Evolutionary conservation across 805 yeast genomes (phyloP).

Genomic region (Saturnispora hagleri): DNA sequence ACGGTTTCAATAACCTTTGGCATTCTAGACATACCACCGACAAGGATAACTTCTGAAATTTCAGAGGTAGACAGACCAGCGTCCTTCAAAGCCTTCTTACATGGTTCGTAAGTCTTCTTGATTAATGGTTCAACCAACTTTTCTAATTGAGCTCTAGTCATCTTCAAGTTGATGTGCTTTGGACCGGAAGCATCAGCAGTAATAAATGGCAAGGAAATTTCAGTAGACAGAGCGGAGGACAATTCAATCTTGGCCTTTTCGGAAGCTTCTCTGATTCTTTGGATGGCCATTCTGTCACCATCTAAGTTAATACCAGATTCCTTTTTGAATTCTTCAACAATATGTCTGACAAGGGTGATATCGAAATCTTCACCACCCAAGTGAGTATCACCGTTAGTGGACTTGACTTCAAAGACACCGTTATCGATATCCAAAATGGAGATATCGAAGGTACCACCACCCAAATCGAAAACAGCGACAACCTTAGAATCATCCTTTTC

Average conservation of each 20-base stretch:
- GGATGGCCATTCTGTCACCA: slow-evolving; percentile 49
- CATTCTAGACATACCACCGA: slow-evolving; percentile 91
- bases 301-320: slow-evolving; percentile 48
- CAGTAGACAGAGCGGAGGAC: slow-evolving; percentile 53
- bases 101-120: slow-evolving; percentile 61
- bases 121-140: slow-evolving; percentile 56
- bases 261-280: slow-evolving; percentile 71
- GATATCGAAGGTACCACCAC: slow-evolving; percentile 98
- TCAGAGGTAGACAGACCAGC: slow-evolving; percentile 59
- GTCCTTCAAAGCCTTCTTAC: slow-evolving; percentile 64
- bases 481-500: slow-evolving; percentile 51
- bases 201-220: slow-evolving; percentile 63
- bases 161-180: slow-evolving; percentile 34
- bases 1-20: slow-evolving; percentile 66
- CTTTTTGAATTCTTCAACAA: slow-evolving; percentile 47
- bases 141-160: slow-evolving; percentile 65
- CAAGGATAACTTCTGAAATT: slow-evolving; percentile 65
- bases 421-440: slow-evolving; percentile 93
- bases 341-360: slow-evolving; percentile 73
- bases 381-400: slow-evolving; percentile 94
- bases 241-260: slow-evolving; percentile 70
- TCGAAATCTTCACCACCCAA: slow-evolving; percentile 92
- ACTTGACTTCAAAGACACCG: slow-evolving; percentile 96
- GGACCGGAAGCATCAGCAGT: slow-evolving; percentile 35
- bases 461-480: slow-evolving; percentile 94